Evolutionary conservation across 352 stramenopile genomes (phyloP), one percentile per base, ranked within the genome.

Genomic region (Phytopythium chamaehyphon): DNA sequence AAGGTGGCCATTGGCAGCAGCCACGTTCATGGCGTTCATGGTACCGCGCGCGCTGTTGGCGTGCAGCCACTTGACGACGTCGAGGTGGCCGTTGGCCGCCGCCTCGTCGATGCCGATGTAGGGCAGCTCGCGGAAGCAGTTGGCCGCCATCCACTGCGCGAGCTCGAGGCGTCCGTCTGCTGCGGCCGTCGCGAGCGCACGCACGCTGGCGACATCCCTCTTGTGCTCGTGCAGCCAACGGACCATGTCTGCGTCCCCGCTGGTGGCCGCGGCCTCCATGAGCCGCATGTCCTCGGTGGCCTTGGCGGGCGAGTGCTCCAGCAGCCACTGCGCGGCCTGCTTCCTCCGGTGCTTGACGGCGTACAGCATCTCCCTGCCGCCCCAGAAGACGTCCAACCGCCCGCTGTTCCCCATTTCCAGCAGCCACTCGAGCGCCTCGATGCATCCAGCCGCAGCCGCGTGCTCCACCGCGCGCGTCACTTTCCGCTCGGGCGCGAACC

Each of bases 231-330:
- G 37, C 35, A 73, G 35, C 64, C 64, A 73, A 46, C 63, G 58
- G 36, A 73, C 61, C 5, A 67, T 62, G 8, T 36, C 51, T 7
- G 62, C 54, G 19, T 44, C 56, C 19, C 68, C 51, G 36, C 39
- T 48, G n/a, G 59, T 50, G 14, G 60, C 61, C 8, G 64, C 64
- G 14, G 58, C 69, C 22, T 50, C 44, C 44, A 50, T 18, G 3
- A 56, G 39, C 6, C 64, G 61, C 61, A 73, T 55, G 40, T 73
- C 64, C 26, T 70, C 66, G 1, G 61, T 51, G 6, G 65, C 61
- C 5, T 61, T 54, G 0, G 12, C 6, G 26, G 61, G 60, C 44
- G 24, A 22, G 42, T 66, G 22, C 2, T 55, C 51, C 42, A 26
- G 33, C 26, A 69, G 26, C 55, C 56, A 61, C 28, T 55, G 51